Evolutionary conservation across 768 basidiomycete species (phyloP), one percentile per base, ranked within the genome.

Genomic region (Strobilomyces echinocephalus): DNA sequence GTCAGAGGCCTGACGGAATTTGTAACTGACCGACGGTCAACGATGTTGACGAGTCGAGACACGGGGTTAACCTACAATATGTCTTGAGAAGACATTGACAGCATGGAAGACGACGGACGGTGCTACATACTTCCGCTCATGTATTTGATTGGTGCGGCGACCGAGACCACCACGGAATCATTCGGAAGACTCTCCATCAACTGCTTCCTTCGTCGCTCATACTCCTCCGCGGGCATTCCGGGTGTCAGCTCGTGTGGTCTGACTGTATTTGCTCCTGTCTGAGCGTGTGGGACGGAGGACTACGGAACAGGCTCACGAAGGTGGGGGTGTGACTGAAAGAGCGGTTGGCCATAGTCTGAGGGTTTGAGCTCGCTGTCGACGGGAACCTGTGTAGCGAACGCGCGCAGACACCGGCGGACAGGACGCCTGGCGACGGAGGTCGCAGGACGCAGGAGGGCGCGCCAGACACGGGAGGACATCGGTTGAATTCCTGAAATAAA

Each of bases 1-100:
- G 70, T 95, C 87, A 35, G 90, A 92, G 0, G 83, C 83, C 71
- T 95, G 95, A 21, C 95, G 83, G 66, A 91, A 97, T 68, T 94
- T 94, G 78, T 97, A 97, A 69, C 95, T 98, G 65, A 33, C 46
- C 8, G 15, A 43, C 35, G 35, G 46, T 51, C 44, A 62, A 57
- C 54, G 40, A 50, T 21, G 57, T 26, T 52, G 50, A n/a, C 39
- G 28, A 28, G 39, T 24, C 18, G 30, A 44, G 59, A 44, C 31
- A 49, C 14, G 21, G 35, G 43, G 40, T 30, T 9, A 31, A 71
- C 88, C 73, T 70, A 92, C 90, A 91, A 93, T 62, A 92, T 93
- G 58, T 87, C 79, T 79, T 58, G 43, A 48, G 38, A 60, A 45
- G 50, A 44, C 8, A 55, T 56, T 54, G 60, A 43, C 57, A 58